Conservation (phyloP, 169 alveolate species). For the Plasmodium gaboni region DNA sequence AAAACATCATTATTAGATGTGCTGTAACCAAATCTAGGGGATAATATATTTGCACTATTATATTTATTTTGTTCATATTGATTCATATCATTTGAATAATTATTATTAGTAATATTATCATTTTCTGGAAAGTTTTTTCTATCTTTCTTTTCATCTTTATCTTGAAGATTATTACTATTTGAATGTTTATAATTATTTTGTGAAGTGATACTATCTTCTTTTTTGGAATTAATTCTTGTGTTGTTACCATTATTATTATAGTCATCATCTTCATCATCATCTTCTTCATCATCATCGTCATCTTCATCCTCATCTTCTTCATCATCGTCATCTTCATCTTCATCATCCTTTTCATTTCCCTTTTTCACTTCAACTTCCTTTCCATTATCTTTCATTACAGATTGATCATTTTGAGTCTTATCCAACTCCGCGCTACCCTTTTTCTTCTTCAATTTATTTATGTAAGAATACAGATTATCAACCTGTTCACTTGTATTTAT, state of each 20-base stretch:
- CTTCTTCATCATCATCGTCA: background rate
- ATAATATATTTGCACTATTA: constrained; percentile 1
- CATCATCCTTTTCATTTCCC: background rate
- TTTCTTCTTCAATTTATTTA: constrained; percentile 55
- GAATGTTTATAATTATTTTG: background rate
- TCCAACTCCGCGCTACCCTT: constrained; percentile 9
- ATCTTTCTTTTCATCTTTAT: background rate
- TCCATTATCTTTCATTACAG: background rate
- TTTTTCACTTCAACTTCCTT: background rate
- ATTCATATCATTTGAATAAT: constrained; percentile 3
- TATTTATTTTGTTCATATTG: background rate
- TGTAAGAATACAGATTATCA: constrained; percentile 60
- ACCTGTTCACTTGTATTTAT: constrained; percentile 38
- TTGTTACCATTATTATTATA: background rate
- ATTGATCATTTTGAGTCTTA: background rate
- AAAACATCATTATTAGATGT: constrained; percentile 2
- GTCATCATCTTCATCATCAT: background rate
- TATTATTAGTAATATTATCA: background rate
- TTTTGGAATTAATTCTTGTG: background rate
- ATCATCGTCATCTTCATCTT: background rate
- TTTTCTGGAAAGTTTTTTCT: background rate
- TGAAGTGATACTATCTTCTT: background rate
- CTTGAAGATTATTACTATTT: constrained; percentile 8
- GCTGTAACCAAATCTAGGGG: constrained; percentile 70
- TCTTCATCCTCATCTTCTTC: background rate